Evolutionary conservation across 2,329 filamentous ascomycete species (phyloP), one percentile per base, ranked within the genome.

Genomic region (Scortechinia acanthostroma): DNA sequence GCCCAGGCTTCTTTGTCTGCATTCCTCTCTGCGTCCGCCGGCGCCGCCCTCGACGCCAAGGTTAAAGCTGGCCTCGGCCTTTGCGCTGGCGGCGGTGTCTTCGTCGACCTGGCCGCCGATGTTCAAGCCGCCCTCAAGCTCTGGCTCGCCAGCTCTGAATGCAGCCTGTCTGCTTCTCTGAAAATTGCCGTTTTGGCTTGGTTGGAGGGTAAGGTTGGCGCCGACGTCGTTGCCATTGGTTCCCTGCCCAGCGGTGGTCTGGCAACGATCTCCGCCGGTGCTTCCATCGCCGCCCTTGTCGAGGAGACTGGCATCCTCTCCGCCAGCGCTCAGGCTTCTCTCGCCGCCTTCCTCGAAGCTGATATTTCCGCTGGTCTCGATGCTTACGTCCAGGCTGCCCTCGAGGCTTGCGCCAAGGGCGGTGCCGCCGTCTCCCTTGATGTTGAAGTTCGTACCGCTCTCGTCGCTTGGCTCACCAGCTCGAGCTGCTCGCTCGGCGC

Each of bases 301-400:
- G 55, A 58, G 21, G 54, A 51, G 28, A 43, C 47, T n/a, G 62
- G 62, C 48, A 42, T 49, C 21, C 52, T 63, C 20, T 50, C 55
- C 22, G 48, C 47, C 43, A 51, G 53, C 43, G 58, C 54, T 40
- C 52, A 60, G 50, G 54, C 55, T 45, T 52, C 54, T 21, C 54
- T 64, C 44, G 44, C 49, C 30, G 58, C 57, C 45, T 62, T 61
- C 60, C 58, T 64, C 44, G 47, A 58, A 42, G 51, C 56, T 44
- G 52, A 53, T 15, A 37, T 58, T 20, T 49, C 54, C 28, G 52
- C 35, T 16, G 45, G 51, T 33, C 51, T 64, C 21, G 55, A 59
- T 28, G 54, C 50, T 23, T 49, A 56, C 22, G 49, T 64, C 43
- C 50, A 54, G 47, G 47, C 52, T 28, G 54, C 51, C 28, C 59